These are phyloP conservation scores for Agapanthus africanus DNA, from an alignment of 106 monocot species.

Conservation along the genomic window DNA sequence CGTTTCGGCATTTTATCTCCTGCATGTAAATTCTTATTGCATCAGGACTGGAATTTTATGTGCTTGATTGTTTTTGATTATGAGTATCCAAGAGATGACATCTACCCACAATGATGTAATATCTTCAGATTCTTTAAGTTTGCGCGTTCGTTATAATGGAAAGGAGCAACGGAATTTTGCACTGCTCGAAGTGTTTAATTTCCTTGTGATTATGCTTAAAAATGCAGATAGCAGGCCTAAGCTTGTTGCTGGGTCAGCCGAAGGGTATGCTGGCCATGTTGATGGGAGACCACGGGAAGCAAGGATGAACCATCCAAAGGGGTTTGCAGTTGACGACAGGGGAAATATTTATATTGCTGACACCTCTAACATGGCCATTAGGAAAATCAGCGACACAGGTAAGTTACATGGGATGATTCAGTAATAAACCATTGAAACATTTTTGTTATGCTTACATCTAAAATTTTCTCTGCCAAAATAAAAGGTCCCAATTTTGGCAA, in stretches of 20 bases:
- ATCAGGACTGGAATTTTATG: background rate
- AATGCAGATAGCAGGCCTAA: slow-evolving; percentile 84
- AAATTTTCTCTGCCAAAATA: background rate
- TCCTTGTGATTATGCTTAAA: background rate
- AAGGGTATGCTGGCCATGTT: slow-evolving; percentile 82
- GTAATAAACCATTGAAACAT: background rate
- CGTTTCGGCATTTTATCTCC: background rate
- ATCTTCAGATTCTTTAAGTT: too few species aligned
- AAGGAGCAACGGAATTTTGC: too few species aligned
- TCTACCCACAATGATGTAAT: too few species aligned
- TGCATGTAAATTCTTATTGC: background rate
- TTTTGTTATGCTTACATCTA: background rate
- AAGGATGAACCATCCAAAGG: slow-evolving; percentile 93
- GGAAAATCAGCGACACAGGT: slow-evolving; percentile 93
- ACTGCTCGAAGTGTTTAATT: background rate
- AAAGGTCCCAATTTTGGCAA: too few species aligned
- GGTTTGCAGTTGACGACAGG: slow-evolving; percentile 76
- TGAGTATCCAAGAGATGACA: background rate
- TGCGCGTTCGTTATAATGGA: too few species aligned
- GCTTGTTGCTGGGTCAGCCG: slow-evolving; percentile 81
- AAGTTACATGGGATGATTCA: slow-evolving; percentile 1
- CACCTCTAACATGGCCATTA: slow-evolving; percentile 84
- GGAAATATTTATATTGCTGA: slow-evolving; percentile 97
- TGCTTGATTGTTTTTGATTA: background rate
- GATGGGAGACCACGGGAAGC: slow-evolving; percentile 85